Evolutionary conservation across 495 filamentous ascomycete genomes (phyloP).

Genomic region (Parachaetomium inaequale): DNA sequence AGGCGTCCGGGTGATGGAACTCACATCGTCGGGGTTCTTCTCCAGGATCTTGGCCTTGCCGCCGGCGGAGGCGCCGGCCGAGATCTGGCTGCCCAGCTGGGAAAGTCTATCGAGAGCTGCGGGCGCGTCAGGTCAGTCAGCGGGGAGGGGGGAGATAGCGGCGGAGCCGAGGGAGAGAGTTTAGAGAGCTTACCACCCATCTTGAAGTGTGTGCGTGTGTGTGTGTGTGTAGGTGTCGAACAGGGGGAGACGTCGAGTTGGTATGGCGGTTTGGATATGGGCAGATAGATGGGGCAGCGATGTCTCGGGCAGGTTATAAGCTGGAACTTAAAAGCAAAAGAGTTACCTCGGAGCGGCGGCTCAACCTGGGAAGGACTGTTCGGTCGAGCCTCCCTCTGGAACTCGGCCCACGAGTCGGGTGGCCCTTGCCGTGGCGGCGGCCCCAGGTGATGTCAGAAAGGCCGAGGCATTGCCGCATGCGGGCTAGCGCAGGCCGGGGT

Average conservation of each 20-base stretch:
- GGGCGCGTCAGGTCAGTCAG: slow-evolving; percentile 10
- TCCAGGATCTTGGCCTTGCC: slow-evolving; percentile 46
- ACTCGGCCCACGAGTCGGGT: slow-evolving; percentile 15
- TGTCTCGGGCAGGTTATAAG: slow-evolving; percentile 4
- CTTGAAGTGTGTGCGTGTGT: slow-evolving; percentile 17
- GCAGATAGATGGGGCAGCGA: not conserved
- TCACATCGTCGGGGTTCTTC: slow-evolving; percentile 51
- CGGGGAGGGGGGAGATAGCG: not conserved
- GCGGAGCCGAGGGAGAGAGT: not conserved
- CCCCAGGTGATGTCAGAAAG: slow-evolving; percentile 40
- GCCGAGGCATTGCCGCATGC: slow-evolving; percentile 36
- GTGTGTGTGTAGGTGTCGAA: not conserved
- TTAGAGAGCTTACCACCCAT: slow-evolving; percentile 33
- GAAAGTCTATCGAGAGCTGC: slow-evolving; percentile 46
- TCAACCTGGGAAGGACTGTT: not conserved
- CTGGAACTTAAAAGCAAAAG: too few relatives aligned
- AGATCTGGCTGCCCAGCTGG: slow-evolving; percentile 47
- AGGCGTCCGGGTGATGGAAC: slow-evolving; percentile 10
- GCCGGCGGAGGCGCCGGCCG: slow-evolving; percentile 34
- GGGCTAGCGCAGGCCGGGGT: slow-evolving; percentile 30
- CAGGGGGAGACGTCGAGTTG: not conserved
- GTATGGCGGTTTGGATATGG: not conserved
- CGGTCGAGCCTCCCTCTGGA: not conserved
- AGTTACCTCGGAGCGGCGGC: slow-evolving; percentile 17
- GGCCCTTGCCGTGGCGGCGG: slow-evolving; percentile 8